phyloP scores from a whole-genome alignment of 768 basidiomycete genomes.

The Podaxis mareebaensis region DNA sequence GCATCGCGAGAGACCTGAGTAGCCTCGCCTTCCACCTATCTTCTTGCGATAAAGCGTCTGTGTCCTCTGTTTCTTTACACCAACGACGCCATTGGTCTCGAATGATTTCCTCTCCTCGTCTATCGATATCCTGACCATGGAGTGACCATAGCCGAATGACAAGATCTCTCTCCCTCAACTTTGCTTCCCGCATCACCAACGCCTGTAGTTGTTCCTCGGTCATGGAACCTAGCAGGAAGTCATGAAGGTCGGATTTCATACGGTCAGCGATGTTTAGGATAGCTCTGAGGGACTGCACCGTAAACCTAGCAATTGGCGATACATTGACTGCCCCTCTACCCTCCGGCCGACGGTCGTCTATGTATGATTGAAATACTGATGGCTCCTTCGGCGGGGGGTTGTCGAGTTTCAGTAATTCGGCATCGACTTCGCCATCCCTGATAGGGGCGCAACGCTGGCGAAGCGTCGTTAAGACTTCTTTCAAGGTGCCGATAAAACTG shows the following conservation, averaged over 20 bases:
- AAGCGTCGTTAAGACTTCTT: slow-evolving; percentile 52
- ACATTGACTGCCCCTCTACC: neutral
- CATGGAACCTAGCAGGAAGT: slow-evolving; percentile 66
- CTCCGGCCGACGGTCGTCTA: neutral
- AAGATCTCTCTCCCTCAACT: slow-evolving; percentile 51
- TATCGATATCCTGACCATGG: neutral
- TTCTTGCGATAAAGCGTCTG: slow-evolving; percentile 13
- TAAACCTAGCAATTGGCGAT: slow-evolving; percentile 42
- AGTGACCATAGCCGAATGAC: slow-evolving; percentile 51
- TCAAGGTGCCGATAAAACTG: slow-evolving; percentile 54
- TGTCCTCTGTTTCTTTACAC: slow-evolving; percentile 17
- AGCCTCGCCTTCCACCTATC: slow-evolving; percentile 50
- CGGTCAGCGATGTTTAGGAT: slow-evolving; percentile 53
- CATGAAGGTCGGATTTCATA: slow-evolving; percentile 73
- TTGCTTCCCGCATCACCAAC: slow-evolving; percentile 54
- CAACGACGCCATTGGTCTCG: slow-evolving; percentile 35
- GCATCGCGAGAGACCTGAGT: slow-evolving; percentile 41
- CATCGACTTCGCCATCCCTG: slow-evolving; percentile 56
- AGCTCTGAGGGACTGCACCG: slow-evolving; percentile 47
- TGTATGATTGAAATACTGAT: neutral
- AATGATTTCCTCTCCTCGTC: slow-evolving; percentile 27
- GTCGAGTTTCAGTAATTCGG: slow-evolving; percentile 29
- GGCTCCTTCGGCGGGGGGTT: neutral
- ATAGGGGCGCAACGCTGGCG: slow-evolving; percentile 67
- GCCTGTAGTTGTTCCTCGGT: slow-evolving; percentile 57